phyloP scores from a whole-genome alignment of 2,329 filamentous ascomycete genomes.

The Chalara sp. region DNA sequence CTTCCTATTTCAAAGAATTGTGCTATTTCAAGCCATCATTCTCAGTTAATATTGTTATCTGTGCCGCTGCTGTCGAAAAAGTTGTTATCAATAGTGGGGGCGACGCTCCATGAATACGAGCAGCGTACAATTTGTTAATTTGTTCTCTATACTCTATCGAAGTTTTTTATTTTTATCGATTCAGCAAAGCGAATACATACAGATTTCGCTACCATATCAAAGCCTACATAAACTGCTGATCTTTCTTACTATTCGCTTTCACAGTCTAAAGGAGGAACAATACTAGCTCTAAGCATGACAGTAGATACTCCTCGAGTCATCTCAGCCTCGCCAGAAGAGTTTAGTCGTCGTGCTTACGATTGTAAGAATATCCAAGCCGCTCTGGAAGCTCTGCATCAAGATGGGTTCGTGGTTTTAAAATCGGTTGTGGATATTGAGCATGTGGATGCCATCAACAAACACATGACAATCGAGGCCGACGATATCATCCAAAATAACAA shows the following conservation, averaged over 20 bases:
- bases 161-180: too few relatives aligned
- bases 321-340: conserved; percentile 18
- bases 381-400: conserved; percentile 30
- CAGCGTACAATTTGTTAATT: too few relatives aligned
- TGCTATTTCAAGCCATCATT: too few relatives aligned
- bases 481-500: conserved; percentile 21
- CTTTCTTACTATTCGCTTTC: not conserved
- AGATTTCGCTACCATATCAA: too few relatives aligned
- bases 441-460: conserved; percentile 27
- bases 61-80: too few relatives aligned
- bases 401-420: conserved; percentile 32
- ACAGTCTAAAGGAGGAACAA: not conserved
- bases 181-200: too few relatives aligned
- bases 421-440: conserved; percentile 29
- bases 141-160: too few relatives aligned
- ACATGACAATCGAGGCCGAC: conserved; percentile 31
- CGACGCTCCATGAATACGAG: too few relatives aligned
- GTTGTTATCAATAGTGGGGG: too few relatives aligned
- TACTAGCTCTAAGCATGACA: not conserved
- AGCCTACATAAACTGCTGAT: not conserved
- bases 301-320: conserved; percentile 16
- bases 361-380: conserved; percentile 26
- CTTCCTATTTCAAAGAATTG: too few relatives aligned
- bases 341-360: conserved; percentile 19
- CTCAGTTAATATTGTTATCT: too few relatives aligned